A percentile compares a stretch with the other conserved stretches of the same genome.
These are phyloP conservation scores for Meredithiella fracta DNA, from an alignment of 2,329 filamentous ascomycete genomes.

Conservation along the genomic window DNA sequence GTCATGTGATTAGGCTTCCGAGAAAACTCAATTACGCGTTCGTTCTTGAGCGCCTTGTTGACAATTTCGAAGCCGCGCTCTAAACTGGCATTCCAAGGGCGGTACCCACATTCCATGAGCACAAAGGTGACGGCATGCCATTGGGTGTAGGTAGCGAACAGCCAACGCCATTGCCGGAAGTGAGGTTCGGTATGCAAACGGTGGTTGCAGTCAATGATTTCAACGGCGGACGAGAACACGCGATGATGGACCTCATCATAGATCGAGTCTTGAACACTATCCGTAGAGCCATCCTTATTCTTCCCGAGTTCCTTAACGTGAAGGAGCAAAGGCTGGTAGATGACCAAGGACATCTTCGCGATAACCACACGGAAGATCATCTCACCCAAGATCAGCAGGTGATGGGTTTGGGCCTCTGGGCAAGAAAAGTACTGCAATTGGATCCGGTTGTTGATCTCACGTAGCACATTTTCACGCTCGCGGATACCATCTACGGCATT, in stretches of 20 bases:
- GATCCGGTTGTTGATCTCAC: constrained; percentile 32
- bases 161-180: constrained; percentile 31
- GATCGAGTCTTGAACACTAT: constrained; percentile 20
- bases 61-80: constrained; percentile 35
- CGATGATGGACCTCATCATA: constrained; percentile 42
- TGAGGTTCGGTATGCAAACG: constrained; percentile 44
- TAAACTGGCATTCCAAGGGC: constrained; percentile 32
- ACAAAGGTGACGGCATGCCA: constrained; percentile 36
- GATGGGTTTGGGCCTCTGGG: constrained; percentile 28
- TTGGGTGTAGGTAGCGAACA: constrained; percentile 34
- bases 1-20: constrained; percentile 30
- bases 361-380: constrained; percentile 56
- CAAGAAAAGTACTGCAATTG: constrained; percentile 38
- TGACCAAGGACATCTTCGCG: constrained; percentile 61
- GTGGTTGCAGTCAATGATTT: constrained; percentile 54
- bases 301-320: not conserved
- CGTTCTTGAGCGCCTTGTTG: constrained; percentile 24
- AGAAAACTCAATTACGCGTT: constrained; percentile 27
- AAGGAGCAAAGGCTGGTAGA: constrained; percentile 57
- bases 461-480: constrained; percentile 9
- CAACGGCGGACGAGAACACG: constrained; percentile 54
- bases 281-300: constrained; percentile 29
- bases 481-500: constrained; percentile 10
- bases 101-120: constrained; percentile 29
- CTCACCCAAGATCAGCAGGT: constrained; percentile 50